Percentiles rank a stretch among this genome's conserved stretches.
phyloP scores from a whole-genome alignment of 805 yeast species.

The Pichia occidentalis region DNA sequence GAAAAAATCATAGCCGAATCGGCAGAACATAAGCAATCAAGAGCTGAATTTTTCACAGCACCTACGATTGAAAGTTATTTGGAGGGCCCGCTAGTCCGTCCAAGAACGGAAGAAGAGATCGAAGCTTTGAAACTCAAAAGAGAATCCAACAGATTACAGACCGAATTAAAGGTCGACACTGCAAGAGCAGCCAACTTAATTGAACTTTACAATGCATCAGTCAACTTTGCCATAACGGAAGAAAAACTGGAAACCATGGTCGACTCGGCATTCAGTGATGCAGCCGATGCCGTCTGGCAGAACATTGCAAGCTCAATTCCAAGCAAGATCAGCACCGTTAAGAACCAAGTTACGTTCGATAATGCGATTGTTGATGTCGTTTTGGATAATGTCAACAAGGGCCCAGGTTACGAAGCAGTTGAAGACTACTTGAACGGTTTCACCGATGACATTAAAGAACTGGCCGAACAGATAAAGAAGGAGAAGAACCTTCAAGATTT shows the following conservation, averaged over 20 bases:
- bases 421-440: conserved; percentile 28
- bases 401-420: conserved; percentile 29
- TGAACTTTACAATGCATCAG: conserved; percentile 65
- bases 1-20: conserved; percentile 25
- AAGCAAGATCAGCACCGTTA: conserved; percentile 19
- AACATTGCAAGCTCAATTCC: conserved; percentile 17
- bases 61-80: conserved; percentile 72
- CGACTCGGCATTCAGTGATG: conserved; percentile 44
- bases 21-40: conserved; percentile 34
- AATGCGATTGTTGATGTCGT: conserved; percentile 24
- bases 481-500: conserved; percentile 19
- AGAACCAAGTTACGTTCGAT: conserved; percentile 21
- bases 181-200: conserved; percentile 51
- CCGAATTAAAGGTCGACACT: conserved; percentile 46
- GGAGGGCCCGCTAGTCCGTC: conserved; percentile 63
- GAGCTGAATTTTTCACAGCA: conserved; percentile 58
- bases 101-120: conserved; percentile 65
- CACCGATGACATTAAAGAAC: conserved; percentile 19
- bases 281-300: conserved; percentile 27
- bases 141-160: conserved; percentile 54
- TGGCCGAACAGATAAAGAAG: conserved; percentile 21
- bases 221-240: conserved; percentile 67
- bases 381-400: conserved; percentile 27
- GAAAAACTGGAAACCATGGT: conserved; percentile 53
- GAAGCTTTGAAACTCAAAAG: conserved; percentile 53